Base-by-base conservation (phyloP, 1,284 basidiomycete genomes). In the Ustilago xerochloae region DNA sequence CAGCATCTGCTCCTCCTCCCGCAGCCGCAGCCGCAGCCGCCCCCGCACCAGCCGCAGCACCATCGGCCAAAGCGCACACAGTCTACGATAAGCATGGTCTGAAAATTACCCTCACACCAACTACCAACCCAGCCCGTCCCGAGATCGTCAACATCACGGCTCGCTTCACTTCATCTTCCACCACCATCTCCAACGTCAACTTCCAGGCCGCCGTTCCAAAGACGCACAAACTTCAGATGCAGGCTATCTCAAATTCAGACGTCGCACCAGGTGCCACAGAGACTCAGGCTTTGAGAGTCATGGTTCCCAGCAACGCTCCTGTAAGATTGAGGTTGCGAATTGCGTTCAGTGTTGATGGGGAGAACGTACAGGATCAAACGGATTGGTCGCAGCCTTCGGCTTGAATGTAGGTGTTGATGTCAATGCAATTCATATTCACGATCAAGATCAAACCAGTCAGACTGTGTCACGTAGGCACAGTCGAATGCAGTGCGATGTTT, bases 131-230 rank as follows among this genome's bases (percentile, higher is more conserved):
- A 10, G 87, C 89, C 46, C 90, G 92, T 68, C 91, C 93, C 8
- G 94, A 94, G 29, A 87, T 97, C 35, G 91, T 97, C 30, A 92
- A 94, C 86, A 92, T 99, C 70, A 87, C 94, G 55, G 95, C 94
- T 7, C 88, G 91, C 51, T 99, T 99, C 87, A 91, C 92, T 59
- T 88, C 80, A 7, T 86, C 88, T 3, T 90, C 90, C 4, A 87
- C 87, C 15, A 45, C 57, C 43, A 50, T 79, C 26, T 47, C 51
- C 4, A 89, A 88, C 1, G 87, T 99, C 65, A 94, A 91, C 83
- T 97, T 99, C 87, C 96, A 99, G 85, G 97, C 95, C 45, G 97
- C 97, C 4, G 97, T 99, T 9, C 97, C 97, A 4, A 97, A 95
- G 89, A 94, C 94, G 0, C 96, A 98, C 87, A 95, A 97, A 84